These are phyloP conservation scores for Syncephalis plumigaleata DNA, from an alignment of 371 early-diverging fungal species.

Conservation along the genomic window DNA sequence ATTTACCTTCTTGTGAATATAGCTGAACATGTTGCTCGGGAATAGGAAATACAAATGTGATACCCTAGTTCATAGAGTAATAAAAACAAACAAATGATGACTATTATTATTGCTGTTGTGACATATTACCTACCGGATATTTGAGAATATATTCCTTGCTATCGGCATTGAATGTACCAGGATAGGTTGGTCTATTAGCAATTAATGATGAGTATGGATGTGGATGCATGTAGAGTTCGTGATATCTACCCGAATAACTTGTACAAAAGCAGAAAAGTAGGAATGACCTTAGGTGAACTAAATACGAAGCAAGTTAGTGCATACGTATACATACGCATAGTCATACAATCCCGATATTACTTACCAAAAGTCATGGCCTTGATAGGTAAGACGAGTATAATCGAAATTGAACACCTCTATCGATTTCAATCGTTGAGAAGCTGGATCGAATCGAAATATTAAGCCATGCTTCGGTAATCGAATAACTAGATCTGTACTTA, in stretches of 20 bases:
- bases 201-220: too few relatives aligned
- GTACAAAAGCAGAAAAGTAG: conserved; percentile 48
- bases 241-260: conserved; percentile 41
- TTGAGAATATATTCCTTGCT: conserved; percentile 36
- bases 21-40: conserved; percentile 31
- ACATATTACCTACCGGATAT: conserved; percentile 34
- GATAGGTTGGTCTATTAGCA: conserved; percentile 36
- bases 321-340: not conserved
- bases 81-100: not conserved
- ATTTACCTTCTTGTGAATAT: conserved; percentile 12
- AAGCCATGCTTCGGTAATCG: not conserved
- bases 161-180: conserved; percentile 36
- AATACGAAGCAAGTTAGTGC: not conserved
- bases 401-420: conserved; percentile 44
- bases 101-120: not conserved
- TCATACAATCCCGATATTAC: not conserved
- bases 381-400: conserved; percentile 37
- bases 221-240: too few relatives aligned
- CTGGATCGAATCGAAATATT: conserved; percentile 2
- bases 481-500: not conserved
- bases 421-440: conserved; percentile 35
- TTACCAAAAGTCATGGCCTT: conserved; percentile 43
- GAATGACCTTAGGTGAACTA: conserved; percentile 37
- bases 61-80: conserved; percentile 21
- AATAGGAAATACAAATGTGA: conserved; percentile 55